These are phyloP conservation scores for Herpetospermum pedunculosum DNA, from an alignment of 306 rosid genomes.

Conservation along the genomic window DNA sequence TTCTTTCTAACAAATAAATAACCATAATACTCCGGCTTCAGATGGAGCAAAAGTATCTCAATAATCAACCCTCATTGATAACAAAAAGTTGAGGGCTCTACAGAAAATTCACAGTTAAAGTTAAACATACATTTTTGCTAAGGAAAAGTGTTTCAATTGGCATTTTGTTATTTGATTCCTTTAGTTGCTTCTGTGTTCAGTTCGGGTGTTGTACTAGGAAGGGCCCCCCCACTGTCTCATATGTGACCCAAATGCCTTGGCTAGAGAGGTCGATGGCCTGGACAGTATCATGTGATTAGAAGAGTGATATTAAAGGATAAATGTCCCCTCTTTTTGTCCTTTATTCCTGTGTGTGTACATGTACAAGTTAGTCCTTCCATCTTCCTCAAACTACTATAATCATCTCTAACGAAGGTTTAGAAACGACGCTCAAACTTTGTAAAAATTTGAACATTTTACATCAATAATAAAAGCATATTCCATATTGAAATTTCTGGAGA, in stretches of 20 bases:
- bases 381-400: background rate
- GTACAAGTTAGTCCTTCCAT: background rate
- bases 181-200: background rate
- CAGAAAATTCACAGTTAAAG: background rate
- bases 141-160: background rate
- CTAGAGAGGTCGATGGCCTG: background rate
- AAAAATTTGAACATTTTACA: background rate
- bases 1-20: background rate
- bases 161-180: background rate
- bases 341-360: background rate
- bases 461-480: background rate
- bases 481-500: background rate
- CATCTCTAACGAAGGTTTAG: background rate
- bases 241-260: background rate
- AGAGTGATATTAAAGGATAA: background rate
- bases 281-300: constrained; percentile 1
- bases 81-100: background rate
- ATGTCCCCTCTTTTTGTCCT: constrained; percentile 1
- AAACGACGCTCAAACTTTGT: background rate
- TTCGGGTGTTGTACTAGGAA: background rate
- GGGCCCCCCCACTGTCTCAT: background rate
- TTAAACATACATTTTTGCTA: background rate
- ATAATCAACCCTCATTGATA: background rate
- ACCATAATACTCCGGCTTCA: background rate
- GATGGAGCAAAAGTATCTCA: background rate